A percentile compares a stretch with the other conserved stretches of the same genome.
Conservation (phyloP, 1,139 yeast genomes). For the Blastobotrys indianensis region DNA sequence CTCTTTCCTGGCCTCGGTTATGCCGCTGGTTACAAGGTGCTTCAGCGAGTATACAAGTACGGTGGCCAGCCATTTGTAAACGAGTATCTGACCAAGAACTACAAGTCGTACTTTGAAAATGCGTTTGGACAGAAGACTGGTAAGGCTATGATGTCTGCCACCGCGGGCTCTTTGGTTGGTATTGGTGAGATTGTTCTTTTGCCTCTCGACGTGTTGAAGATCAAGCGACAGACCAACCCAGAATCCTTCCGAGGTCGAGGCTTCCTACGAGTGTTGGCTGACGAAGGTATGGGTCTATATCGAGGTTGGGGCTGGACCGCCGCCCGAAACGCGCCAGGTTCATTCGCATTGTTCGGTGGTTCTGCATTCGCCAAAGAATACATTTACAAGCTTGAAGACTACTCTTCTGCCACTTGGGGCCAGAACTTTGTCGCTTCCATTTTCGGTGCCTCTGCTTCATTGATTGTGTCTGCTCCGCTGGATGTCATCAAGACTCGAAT, state of each 20-base stretch:
- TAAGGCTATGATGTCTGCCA: conserved; percentile 91
- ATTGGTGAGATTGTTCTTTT: conserved; percentile 94
- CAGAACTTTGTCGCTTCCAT: conserved; percentile 96
- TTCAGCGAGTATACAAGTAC: conserved; percentile 96
- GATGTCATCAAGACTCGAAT: conserved; percentile 98
- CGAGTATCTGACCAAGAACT: conserved; percentile 77
- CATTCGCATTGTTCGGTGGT: conserved; percentile 96
- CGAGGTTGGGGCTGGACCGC: conserved; percentile 99
- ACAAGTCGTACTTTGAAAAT: conserved; percentile 61
- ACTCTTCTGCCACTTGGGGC: conserved; percentile 85
- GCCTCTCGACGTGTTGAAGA: conserved; percentile 94
- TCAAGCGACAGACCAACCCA: conserved; percentile 98
- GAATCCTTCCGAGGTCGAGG: conserved; percentile 98
- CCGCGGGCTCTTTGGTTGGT: conserved; percentile 96
- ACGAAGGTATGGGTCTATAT: conserved; percentile 90
- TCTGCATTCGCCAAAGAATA: conserved; percentile 98
- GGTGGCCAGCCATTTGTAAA: conserved; percentile 99
- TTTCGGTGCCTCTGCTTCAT: conserved; percentile 94
- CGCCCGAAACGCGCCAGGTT: conserved; percentile 99
- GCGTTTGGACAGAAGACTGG: conserved; percentile 91
- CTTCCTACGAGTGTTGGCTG: conserved; percentile 71
- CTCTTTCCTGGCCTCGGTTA: conserved; percentile 97
- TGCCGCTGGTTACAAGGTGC: conserved; percentile 93
- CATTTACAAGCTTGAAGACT: conserved; percentile 78
- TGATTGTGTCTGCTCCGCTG: conserved; percentile 94